phyloP scores from a whole-genome alignment of 768 basidiomycete genomes.

The Boletus edulis region DNA sequence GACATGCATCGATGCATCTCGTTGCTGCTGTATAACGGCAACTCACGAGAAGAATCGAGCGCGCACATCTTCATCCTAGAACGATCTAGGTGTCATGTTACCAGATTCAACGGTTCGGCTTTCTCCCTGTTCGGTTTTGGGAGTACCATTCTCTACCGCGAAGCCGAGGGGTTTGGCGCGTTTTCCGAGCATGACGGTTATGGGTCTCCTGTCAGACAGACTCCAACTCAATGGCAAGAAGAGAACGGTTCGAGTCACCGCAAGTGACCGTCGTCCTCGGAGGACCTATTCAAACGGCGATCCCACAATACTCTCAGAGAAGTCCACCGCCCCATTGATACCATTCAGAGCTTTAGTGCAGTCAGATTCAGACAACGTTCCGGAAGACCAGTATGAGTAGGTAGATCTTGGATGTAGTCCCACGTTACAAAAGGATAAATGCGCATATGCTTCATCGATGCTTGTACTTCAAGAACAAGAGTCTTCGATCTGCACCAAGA shows the following conservation, averaged over 20 bases:
- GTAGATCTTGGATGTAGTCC: slow-evolving; percentile 7
- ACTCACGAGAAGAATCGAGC: background rate
- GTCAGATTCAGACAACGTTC: background rate
- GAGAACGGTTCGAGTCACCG: background rate
- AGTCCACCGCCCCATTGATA: background rate
- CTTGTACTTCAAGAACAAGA: background rate
- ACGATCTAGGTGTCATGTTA: slow-evolving; percentile 7
- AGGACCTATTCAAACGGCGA: slow-evolving; percentile 1
- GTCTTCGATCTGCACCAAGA: slow-evolving; percentile 14
- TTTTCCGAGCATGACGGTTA: slow-evolving; percentile 3
- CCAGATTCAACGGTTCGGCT: slow-evolving; percentile 10
- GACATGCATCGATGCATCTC: background rate
- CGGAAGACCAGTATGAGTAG: background rate
- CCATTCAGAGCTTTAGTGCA: background rate
- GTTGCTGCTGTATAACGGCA: background rate
- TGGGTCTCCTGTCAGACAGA: background rate
- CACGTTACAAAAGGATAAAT: background rate
- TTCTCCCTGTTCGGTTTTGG: slow-evolving; percentile 5
- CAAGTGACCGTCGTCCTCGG: slow-evolving; percentile 15
- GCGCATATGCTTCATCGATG: background rate
- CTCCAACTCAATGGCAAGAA: slow-evolving; percentile 1
- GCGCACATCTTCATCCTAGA: background rate
- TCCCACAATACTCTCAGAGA: slow-evolving; percentile 8
- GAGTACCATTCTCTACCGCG: background rate
- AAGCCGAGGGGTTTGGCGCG: background rate